Conservation (phyloP, 2,329 filamentous ascomycete genomes). For the Exophiala spinifera region DNA sequence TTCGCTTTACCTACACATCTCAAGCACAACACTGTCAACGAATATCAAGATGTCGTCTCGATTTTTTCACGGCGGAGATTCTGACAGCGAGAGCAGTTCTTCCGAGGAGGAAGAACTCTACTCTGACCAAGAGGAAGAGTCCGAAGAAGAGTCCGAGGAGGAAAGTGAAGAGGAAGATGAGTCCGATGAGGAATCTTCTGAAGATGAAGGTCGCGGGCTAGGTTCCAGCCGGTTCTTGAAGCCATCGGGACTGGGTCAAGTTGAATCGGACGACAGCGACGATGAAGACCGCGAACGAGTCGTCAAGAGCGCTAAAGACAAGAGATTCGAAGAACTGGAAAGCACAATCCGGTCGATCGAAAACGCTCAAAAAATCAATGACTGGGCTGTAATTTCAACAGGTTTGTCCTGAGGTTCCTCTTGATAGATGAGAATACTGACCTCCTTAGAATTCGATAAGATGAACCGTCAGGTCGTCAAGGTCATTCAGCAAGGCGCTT, state of each 20-base stretch:
- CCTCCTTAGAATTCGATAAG: conserved; percentile 78
- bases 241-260: conserved; percentile 47
- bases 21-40: too few species aligned
- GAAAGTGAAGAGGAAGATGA: conserved; percentile 53
- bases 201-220: conserved; percentile 58
- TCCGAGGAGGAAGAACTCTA: conserved; percentile 94
- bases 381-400: conserved; percentile 89
- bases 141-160: conserved; percentile 55
- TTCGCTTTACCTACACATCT: not conserved
- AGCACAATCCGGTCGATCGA: conserved; percentile 85
- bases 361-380: conserved; percentile 95
- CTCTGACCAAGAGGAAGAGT: conserved; percentile 62
- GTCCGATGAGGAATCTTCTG: conserved; percentile 54
- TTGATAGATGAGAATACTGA: conserved; percentile 2
- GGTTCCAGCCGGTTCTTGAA: conserved; percentile 85
- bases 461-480: conserved; percentile 82
- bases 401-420: conserved; percentile 56
- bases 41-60: conserved; percentile 80
- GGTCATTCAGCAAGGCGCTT: conserved; percentile 70
- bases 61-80: conserved; percentile 95
- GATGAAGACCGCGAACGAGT: conserved; percentile 82
- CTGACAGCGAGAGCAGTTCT: conserved; percentile 91
- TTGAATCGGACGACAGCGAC: conserved; percentile 76
- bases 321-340: conserved; percentile 91
- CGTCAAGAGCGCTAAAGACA: conserved; percentile 97